Evolutionary conservation across 768 basidiomycete species (phyloP), one percentile per base, ranked within the genome.

Genomic region (Mrakia frigida): DNA sequence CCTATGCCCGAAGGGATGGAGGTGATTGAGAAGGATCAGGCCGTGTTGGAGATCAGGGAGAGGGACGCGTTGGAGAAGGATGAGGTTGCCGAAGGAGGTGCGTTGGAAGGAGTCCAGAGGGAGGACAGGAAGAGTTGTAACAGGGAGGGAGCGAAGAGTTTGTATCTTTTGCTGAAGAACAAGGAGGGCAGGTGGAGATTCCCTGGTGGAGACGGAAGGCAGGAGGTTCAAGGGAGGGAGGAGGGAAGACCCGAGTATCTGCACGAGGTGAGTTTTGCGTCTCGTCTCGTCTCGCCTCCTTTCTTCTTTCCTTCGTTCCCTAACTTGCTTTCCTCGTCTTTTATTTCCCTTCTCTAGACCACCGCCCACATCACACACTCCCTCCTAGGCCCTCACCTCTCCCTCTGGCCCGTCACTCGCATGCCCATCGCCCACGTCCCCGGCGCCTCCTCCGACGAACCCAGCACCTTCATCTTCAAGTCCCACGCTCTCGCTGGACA

Each of bases 401-500:
- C 77, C 25, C 68, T 78, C 56, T 78, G 77, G 77, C 77, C 77
- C 41, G 73, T 74, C 43, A 63, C 72, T n/a, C 79, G 71, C 5
- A 21, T 53, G 63, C 70, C 79, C 14, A 76, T 78, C 69, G 73
- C 73, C 33, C 65, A 63, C 35, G 28, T 76, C 56, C 41, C 73
- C 6, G 68, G 72, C 33, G 18, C 37, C 10, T 70, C 74, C 23
- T 52, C 60, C 50, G 21, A 35, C 5, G n/a, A n/a, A 16, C 11
- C 74, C 37, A 6, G 23, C 97, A 87, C 91, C 28, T 99, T 98
- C 85, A 92, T 97, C 86, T 92, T 92, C 86, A 97, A 97, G 82
- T 92, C 89, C 28, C 94, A 97, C 81, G 92, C 98, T 73, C 87
- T 98, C 81, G 90, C 92, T 2, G 96, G 96, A 25, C 92, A 94